These are phyloP conservation scores for Chaetomium strumarium DNA, from an alignment of 2,329 filamentous ascomycete genomes.

Conservation along the genomic window DNA sequence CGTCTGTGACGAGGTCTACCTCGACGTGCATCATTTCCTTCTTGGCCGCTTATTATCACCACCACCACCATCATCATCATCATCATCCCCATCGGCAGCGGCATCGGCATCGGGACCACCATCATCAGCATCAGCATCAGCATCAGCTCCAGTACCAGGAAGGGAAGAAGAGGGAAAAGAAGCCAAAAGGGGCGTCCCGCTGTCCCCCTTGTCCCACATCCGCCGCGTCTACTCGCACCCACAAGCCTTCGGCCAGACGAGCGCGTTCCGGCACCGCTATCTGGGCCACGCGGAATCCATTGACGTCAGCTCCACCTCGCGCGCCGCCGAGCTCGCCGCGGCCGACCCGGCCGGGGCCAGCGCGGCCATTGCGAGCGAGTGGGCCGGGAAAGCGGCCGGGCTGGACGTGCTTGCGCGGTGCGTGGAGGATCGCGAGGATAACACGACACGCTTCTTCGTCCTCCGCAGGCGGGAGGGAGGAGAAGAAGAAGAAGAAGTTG, in stretches of 20 bases:
- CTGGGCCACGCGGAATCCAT: slow-evolving; percentile 71
- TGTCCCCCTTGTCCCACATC: slow-evolving; percentile 53
- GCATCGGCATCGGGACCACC: not conserved
- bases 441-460: slow-evolving; percentile 75
- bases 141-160: slow-evolving; percentile 35
- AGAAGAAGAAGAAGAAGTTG: not conserved
- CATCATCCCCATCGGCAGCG: not conserved
- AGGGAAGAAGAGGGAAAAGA: not conserved
- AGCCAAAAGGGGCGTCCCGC: slow-evolving; percentile 33
- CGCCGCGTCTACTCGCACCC: slow-evolving; percentile 84
- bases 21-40: slow-evolving; percentile 84
- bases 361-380: slow-evolving; percentile 72
- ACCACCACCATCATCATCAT: not conserved
- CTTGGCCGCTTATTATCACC: slow-evolving; percentile 45
- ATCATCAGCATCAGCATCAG: slow-evolving; percentile 35
- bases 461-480: slow-evolving; percentile 35
- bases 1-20: slow-evolving; percentile 78
- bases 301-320: slow-evolving; percentile 80
- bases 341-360: slow-evolving; percentile 52
- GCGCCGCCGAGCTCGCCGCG: slow-evolving; percentile 71
- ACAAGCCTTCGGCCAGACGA: slow-evolving; percentile 92
- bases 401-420: slow-evolving; percentile 63
- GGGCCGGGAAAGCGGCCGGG: slow-evolving; percentile 63
- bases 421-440: slow-evolving; percentile 70
- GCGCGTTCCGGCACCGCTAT: slow-evolving; percentile 61